phyloP scores from a whole-genome alignment of 225 moss, liverwort and hornwort species.

The Sphagnum contortum region DNA sequence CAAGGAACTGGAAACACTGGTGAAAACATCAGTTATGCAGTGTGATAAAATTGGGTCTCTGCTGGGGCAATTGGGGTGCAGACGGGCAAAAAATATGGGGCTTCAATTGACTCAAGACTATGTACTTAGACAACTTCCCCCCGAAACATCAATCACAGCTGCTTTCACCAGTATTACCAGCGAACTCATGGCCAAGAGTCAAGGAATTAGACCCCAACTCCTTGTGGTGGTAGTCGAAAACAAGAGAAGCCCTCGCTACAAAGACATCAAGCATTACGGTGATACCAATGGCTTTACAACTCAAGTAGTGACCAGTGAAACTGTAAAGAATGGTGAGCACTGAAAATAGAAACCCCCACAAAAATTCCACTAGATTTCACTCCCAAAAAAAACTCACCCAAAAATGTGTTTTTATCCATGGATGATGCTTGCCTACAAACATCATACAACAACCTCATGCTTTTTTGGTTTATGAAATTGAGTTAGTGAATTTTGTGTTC shows the following conservation, averaged over 20 bases:
- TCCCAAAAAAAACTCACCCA: no score
- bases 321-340: neutral
- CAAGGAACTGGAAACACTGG: no score
- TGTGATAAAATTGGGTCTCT: no score
- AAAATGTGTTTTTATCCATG: no score
- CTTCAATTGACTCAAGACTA: neutral
- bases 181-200: neutral
- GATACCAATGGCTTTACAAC: slow-evolving; percentile 3
- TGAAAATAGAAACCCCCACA: no score
- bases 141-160: neutral
- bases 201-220: neutral
- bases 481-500: no score
- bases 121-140: neutral
- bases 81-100: slow-evolving; percentile 1
- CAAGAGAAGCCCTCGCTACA: neutral
- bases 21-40: no score
- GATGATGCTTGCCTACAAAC: no score
- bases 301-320: neutral
- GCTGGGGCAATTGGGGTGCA: neutral
- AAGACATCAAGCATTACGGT: slow-evolving; percentile 2
- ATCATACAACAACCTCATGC: no score
- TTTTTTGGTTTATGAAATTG: no score
- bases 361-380: no score
- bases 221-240: neutral
- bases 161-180: neutral